Evolutionary conservation across 2,329 filamentous ascomycete genomes (phyloP), one percentile per base, ranked within the genome.

Genomic region (Colletotrichum coccodes): DNA sequence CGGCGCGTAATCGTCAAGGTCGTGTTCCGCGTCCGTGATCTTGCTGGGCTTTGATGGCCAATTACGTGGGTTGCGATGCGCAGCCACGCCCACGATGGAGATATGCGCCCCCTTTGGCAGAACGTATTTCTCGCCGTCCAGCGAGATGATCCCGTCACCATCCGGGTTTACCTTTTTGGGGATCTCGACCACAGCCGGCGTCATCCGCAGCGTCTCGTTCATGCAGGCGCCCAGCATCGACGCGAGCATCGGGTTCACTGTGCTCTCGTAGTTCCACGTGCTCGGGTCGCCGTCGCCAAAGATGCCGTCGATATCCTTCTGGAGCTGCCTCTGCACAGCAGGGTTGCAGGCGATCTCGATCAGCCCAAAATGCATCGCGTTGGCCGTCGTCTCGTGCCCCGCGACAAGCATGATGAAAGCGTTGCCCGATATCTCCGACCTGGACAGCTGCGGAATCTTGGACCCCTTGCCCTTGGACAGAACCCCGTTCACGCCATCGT

Each of bases 341-440:
- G 89, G 89, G 73, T 91, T 86, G 73, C 89, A 86, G 16, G 92
- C 93, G 6, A 95, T 85, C 72, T 89, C 86, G 40, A 94, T 76
- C 4, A 94, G 79, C 2, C 89, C 85, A 76, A 93, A 94, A 79
- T 95, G 91, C 44, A 94, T 83, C 4, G 88, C 87, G 77, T 93
- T 94, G 54, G 92, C 92, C 2, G 92, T 92, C 1, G 93, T 95
- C 79, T 96, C 93, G 78, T 96, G 92, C 14, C 93, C 93, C 0
- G 93, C 93, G 1, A 95, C 83, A 69, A 88, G 84, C 79, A 90
- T 89, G 73, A 91, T 83, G 71, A 91, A 91, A 23, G 91, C 89
- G 75, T 94, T 94, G 58, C 92, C 91, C 32, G 92, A 81, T 67
- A 95, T 91, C 63, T 94, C 91, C 5, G 85, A 84, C 71, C 90